These are phyloP conservation scores for Phytophthora nicotianae DNA, from an alignment of 352 stramenopile species.

Conservation along the genomic window DNA sequence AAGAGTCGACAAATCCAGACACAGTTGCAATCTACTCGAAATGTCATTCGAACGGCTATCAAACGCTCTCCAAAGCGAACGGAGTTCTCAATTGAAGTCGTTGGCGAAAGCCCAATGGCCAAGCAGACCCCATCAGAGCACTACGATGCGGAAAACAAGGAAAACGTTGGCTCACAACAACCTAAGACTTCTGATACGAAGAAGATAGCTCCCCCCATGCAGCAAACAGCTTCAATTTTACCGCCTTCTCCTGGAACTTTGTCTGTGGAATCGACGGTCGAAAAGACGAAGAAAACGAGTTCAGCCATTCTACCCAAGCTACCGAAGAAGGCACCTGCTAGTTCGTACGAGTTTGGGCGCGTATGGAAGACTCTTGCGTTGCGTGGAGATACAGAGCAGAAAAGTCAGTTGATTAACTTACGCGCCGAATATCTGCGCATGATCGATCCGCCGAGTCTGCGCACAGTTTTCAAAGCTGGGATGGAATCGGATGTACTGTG, in stretches of 20 bases:
- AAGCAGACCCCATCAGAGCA: constrained; percentile 10
- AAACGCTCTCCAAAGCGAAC: constrained; percentile 65
- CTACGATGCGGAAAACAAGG: constrained; percentile 19
- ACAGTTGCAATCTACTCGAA: constrained; percentile 63
- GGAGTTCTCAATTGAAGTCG: constrained; percentile 52
- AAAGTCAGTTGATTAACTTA: constrained; percentile 38
- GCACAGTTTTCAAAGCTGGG: constrained; percentile 67
- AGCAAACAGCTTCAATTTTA: background rate
- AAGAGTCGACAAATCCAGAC: constrained; percentile 72
- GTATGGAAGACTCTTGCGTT: constrained; percentile 77
- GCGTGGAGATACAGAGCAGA: constrained; percentile 42
- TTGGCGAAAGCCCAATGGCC: constrained; percentile 16
- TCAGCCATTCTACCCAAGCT: constrained; percentile 48
- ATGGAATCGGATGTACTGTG: constrained; percentile 82
- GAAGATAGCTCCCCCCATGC: constrained; percentile 9
- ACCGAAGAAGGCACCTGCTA: constrained; percentile 65
- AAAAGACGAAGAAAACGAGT: constrained; percentile 15
- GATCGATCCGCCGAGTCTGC: constrained; percentile 41
- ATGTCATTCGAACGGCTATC: constrained; percentile 70
- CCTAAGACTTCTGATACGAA: constrained; percentile 1
- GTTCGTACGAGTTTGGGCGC: constrained; percentile 80
- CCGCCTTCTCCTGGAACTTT: background rate
- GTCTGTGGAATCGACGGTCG: background rate
- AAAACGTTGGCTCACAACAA: constrained; percentile 21
- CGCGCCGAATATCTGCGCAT: constrained; percentile 57